Evolutionary conservation across 2,329 filamentous ascomycete genomes (phyloP).

Genomic region (Cordyceps pruinosa): DNA sequence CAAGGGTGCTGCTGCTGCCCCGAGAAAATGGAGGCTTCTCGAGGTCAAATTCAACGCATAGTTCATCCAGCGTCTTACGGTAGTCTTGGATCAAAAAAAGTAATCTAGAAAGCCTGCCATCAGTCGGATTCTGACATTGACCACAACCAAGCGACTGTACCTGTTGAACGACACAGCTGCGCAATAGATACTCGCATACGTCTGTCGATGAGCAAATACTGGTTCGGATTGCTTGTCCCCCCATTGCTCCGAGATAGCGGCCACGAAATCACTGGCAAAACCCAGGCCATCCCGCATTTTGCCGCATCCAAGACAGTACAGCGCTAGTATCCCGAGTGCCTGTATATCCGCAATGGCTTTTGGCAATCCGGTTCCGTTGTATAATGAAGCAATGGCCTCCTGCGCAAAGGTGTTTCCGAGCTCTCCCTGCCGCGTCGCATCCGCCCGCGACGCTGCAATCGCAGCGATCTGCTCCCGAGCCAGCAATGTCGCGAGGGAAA

Average conservation of each 20-base stretch:
- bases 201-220: background rate
- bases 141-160: background rate
- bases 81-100: background rate
- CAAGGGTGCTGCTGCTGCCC: background rate
- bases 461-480: background rate
- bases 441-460: background rate
- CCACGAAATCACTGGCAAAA: background rate
- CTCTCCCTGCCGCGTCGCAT: background rate
- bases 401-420: background rate
- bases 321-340: background rate
- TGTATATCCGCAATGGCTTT: background rate
- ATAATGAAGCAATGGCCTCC: background rate
- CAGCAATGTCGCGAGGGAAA: background rate
- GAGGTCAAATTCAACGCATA: background rate
- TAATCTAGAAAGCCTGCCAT: background rate
- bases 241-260: background rate
- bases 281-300: background rate
- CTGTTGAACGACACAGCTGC: slow-evolving; percentile 8
- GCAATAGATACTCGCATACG: background rate
- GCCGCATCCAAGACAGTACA: background rate
- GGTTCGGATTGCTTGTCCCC: background rate
- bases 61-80: background rate
- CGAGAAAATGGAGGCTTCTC: background rate
- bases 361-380: background rate
- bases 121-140: background rate